Conservation (phyloP, 169 alveolate genomes). For the Plasmodium malariae region DNA sequence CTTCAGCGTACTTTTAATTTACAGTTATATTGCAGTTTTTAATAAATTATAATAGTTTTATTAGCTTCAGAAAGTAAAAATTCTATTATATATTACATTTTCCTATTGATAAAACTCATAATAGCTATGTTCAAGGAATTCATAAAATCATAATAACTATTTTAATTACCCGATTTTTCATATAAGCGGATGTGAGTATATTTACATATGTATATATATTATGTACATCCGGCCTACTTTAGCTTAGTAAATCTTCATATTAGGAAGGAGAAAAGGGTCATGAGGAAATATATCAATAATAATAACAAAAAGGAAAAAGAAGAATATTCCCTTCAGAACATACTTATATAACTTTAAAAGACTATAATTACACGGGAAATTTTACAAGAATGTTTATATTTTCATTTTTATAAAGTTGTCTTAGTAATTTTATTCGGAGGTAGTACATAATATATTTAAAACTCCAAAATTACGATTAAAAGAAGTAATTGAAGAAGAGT, state of each 20-base stretch:
- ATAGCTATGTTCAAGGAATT: too few relatives aligned
- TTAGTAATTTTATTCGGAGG: slow-evolving; percentile 12
- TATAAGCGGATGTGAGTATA: too few relatives aligned
- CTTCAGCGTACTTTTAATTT: slow-evolving; percentile 1
- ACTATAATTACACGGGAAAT: neutral
- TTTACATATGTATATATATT: too few relatives aligned
- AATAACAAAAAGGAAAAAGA: neutral
- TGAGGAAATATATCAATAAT: neutral
- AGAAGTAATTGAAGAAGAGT: neutral
- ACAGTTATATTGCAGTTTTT: slow-evolving; percentile 6
- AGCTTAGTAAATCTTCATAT: too few relatives aligned
- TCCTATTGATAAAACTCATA: too few relatives aligned
- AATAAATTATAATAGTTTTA: neutral
- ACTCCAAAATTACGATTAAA: neutral
- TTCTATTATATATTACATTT: slow-evolving; percentile 4
- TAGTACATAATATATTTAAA: neutral
- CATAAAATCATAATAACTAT: too few relatives aligned
- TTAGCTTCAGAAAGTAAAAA: slow-evolving; percentile 1
- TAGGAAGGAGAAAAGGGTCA: too few relatives aligned
- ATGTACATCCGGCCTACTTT: too few relatives aligned
- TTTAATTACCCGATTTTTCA: too few relatives aligned
- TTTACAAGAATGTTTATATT: slow-evolving; percentile 21
- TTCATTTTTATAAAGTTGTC: neutral
- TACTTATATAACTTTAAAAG: slow-evolving; percentile 1
- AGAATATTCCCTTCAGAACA: slow-evolving; percentile 8